Conservation (phyloP, 2,329 filamentous ascomycete genomes). For the Cercospora sojina region DNA sequence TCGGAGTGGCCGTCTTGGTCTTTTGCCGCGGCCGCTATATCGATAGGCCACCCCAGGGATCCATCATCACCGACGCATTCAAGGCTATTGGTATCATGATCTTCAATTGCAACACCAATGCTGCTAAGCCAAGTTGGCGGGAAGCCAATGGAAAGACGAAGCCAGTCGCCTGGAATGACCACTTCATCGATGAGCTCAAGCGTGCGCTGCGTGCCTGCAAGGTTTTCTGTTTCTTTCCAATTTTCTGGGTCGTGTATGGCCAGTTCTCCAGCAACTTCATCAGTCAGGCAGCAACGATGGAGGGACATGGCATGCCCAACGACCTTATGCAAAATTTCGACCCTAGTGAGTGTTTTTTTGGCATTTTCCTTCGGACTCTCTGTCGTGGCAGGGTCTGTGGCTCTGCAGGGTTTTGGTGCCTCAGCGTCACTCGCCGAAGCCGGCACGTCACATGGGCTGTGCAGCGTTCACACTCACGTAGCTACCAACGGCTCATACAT, state of each 20-base stretch:
- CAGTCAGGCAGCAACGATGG: constrained; percentile 50
- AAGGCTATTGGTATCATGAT: constrained; percentile 58
- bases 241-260: constrained; percentile 49
- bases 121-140: constrained; percentile 66
- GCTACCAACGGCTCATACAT: neutral
- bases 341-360: no score
- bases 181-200: constrained; percentile 71
- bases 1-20: constrained; percentile 58
- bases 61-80: constrained; percentile 66
- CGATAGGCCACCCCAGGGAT: constrained; percentile 57
- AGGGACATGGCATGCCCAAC: constrained; percentile 47
- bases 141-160: constrained; percentile 50
- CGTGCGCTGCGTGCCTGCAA: constrained; percentile 65
- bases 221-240: constrained; percentile 58
- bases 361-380: no score
- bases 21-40: constrained; percentile 39
- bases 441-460: no score
- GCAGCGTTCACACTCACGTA: neutral
- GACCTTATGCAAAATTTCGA: constrained; percentile 52
- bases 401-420: neutral
- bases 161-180: constrained; percentile 62
- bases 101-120: constrained; percentile 56
- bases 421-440: no score
- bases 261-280: constrained; percentile 48
- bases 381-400: neutral